phyloP scores from a whole-genome alignment of 2,329 filamentous ascomycete genomes.

The Pestalotiopsis sp. region DNA sequence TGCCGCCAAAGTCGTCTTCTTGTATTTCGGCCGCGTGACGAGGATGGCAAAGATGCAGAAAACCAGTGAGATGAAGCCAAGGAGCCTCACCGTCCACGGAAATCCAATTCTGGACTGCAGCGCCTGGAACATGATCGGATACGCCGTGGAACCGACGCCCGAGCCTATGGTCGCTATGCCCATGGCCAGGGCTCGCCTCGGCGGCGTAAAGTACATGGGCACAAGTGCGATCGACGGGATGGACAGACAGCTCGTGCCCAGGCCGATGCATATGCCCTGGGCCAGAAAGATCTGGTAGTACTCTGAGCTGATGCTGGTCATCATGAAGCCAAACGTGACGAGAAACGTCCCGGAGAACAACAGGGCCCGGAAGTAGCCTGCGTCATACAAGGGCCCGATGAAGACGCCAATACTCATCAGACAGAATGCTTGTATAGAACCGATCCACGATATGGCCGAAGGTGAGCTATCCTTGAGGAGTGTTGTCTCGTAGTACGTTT shows the following conservation, averaged over 20 bases:
- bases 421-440: constrained; percentile 33
- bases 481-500: constrained; percentile 29
- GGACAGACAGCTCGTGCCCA: constrained; percentile 8
- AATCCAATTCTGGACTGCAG: constrained; percentile 1
- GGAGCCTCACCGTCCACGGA: constrained; percentile 5
- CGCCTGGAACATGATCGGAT: constrained; percentile 12
- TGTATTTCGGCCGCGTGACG: constrained; percentile 7
- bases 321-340: constrained; percentile 15
- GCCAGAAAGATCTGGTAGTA: constrained; percentile 9
- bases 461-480: constrained; percentile 19
- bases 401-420: constrained; percentile 30
- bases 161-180: not conserved
- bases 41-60: constrained; percentile 9
- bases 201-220: constrained; percentile 9
- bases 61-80: constrained; percentile 7
- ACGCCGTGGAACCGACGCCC: not conserved
- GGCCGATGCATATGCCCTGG: constrained; percentile 6
- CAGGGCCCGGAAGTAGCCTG: constrained; percentile 28
- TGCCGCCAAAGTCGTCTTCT: not conserved
- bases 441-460: constrained; percentile 31
- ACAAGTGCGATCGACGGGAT: constrained; percentile 10
- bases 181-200: constrained; percentile 2
- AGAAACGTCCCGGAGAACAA: constrained; percentile 25
- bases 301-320: constrained; percentile 7
- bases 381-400: constrained; percentile 33